phyloP scores from a whole-genome alignment of 305 asterid genomes.

The Euphrasia arctica region DNA sequence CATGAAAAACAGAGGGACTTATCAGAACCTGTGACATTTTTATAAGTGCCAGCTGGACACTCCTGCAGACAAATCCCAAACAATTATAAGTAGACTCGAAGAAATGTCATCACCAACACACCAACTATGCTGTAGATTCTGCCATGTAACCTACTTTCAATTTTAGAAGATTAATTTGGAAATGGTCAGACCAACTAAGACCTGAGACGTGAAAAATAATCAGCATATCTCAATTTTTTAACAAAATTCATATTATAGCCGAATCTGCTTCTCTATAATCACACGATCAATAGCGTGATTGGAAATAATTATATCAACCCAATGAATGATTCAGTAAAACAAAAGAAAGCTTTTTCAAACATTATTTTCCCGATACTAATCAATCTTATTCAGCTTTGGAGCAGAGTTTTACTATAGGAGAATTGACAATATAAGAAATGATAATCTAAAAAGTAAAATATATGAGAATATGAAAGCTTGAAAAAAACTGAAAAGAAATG shows the following conservation, averaged over 20 bases:
- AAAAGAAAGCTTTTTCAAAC: conserved; percentile 1
- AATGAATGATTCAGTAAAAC: conserved; percentile 10
- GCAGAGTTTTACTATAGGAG: conserved; percentile 8
- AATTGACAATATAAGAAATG: neutral
- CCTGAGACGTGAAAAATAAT: conserved; percentile 19
- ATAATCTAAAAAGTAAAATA: conserved; percentile 4
- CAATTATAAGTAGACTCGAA: conserved; percentile 4
- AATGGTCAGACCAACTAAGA: conserved; percentile 9
- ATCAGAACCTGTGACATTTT: conserved; percentile 92
- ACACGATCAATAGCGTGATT: neutral
- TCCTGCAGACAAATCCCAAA: conserved; percentile 52
- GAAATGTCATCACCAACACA: conserved; percentile 5
- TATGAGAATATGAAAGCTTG: neutral
- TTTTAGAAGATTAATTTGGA: conserved; percentile 9
- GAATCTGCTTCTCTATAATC: conserved; percentile 9
- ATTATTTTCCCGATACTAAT: conserved; percentile 1
- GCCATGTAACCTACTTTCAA: neutral
- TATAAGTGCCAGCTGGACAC: conserved; percentile 91
- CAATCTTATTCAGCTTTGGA: conserved; percentile 5
- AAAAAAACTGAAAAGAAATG: neutral
- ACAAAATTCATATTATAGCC: neutral
- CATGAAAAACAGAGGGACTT: conserved; percentile 73
- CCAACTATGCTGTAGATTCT: conserved; percentile 9
- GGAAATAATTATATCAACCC: conserved; percentile 10
- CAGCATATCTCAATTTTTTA: conserved; percentile 9